phyloP scores from a whole-genome alignment of 441 rosid species.

The Gossypium aridum region DNA sequence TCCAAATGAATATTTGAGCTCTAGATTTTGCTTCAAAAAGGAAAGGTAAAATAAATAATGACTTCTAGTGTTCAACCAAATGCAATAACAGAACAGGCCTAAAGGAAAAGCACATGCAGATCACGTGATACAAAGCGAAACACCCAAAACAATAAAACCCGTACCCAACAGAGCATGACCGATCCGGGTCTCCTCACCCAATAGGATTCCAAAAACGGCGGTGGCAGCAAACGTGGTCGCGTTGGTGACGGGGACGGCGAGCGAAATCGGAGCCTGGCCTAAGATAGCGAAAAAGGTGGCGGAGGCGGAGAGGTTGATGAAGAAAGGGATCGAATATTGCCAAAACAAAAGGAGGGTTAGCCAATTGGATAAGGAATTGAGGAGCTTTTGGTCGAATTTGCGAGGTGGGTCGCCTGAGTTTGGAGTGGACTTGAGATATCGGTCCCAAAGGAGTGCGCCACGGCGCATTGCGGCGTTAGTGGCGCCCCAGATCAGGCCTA shows the following conservation, averaged over 20 bases:
- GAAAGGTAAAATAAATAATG: background rate
- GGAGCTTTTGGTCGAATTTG: slow-evolving; percentile 31
- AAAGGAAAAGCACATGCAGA: background rate
- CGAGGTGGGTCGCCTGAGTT: slow-evolving; percentile 18
- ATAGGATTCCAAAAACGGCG: slow-evolving; percentile 57
- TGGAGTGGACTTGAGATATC: slow-evolving; percentile 22
- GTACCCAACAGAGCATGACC: slow-evolving; percentile 59
- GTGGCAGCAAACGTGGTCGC: slow-evolving; percentile 91
- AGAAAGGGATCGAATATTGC: slow-evolving; percentile 85
- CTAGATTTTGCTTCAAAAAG: background rate
- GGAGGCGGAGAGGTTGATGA: slow-evolving; percentile 82
- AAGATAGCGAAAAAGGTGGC: slow-evolving; percentile 77
- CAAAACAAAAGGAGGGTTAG: slow-evolving; percentile 63
- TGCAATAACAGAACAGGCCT: background rate
- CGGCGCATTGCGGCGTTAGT: slow-evolving; percentile 89
- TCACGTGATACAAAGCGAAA: slow-evolving; percentile 67
- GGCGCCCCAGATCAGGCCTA: slow-evolving; percentile 85
- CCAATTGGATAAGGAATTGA: slow-evolving; percentile 36
- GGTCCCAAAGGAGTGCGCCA: slow-evolving; percentile 80
- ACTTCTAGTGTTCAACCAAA: background rate
- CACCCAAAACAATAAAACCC: slow-evolving; percentile 56
- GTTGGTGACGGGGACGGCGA: slow-evolving; percentile 86
- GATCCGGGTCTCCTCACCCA: slow-evolving; percentile 68
- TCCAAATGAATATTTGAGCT: background rate
- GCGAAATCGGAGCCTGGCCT: slow-evolving; percentile 62